Percentiles rank a stretch among this genome's conserved stretches.
These are phyloP conservation scores for Podospora conica DNA, from an alignment of 495 filamentous ascomycete genomes.

Conservation along the genomic window DNA sequence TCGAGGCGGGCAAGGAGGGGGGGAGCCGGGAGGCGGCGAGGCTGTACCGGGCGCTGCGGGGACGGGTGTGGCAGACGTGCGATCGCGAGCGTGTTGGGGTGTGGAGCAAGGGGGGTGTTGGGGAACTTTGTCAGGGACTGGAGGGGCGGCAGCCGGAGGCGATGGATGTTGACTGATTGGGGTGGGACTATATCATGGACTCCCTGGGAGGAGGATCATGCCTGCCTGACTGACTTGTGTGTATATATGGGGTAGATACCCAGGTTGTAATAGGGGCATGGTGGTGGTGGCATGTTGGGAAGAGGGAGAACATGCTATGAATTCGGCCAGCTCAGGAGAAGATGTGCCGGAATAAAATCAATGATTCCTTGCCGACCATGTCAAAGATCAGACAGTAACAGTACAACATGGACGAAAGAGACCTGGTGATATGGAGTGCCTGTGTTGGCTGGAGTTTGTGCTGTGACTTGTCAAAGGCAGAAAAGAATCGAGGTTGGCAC, in stretches of 20 bases:
- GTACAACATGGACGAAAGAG: too few species aligned
- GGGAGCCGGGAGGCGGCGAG: constrained; percentile 13
- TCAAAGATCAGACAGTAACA: too few species aligned
- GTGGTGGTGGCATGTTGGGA: not conserved
- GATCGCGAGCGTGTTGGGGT: constrained; percentile 57
- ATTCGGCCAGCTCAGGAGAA: too few species aligned
- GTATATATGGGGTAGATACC: not conserved
- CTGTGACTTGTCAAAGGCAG: not conserved
- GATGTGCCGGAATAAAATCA: too few species aligned
- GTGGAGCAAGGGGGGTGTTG: constrained; percentile 55
- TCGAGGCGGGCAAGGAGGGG: constrained; percentile 39
- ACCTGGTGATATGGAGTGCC: too few species aligned
- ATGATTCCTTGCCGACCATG: too few species aligned
- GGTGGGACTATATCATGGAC: not conserved
- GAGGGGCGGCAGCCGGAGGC: not conserved
- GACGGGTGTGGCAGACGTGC: constrained; percentile 60
- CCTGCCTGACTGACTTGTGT: not conserved
- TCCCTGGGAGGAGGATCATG: not conserved
- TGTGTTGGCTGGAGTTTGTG: not conserved
- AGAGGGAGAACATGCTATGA: too few species aligned
- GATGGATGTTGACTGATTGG: not conserved
- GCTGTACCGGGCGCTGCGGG: constrained; percentile 52
- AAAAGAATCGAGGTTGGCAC: not conserved
- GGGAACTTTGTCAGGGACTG: not conserved
- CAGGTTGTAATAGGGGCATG: not conserved